These are phyloP conservation scores for Diplogelasinospora grovesii DNA, from an alignment of 495 filamentous ascomycete genomes.

Conservation along the genomic window DNA sequence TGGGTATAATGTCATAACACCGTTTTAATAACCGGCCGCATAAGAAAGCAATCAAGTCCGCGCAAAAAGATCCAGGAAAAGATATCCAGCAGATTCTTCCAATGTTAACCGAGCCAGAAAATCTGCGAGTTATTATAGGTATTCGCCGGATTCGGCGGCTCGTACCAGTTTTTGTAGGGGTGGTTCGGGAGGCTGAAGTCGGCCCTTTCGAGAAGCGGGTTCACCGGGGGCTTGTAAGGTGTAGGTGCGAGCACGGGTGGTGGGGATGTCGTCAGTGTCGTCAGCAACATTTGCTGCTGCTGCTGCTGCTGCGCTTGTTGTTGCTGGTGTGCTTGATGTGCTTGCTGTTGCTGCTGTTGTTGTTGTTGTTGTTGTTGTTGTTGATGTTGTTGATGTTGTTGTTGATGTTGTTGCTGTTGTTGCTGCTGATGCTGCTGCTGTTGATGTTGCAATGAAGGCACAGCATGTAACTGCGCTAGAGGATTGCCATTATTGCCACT, in stretches of 20 bases:
- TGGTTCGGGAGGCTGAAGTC: slow-evolving; percentile 69
- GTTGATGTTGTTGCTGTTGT: background rate
- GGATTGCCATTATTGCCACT: background rate
- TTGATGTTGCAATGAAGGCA: background rate
- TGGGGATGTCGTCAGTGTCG: background rate
- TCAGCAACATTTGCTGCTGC: background rate
- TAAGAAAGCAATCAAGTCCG: too few species aligned
- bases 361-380: slow-evolving; percentile 1
- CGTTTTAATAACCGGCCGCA: too few species aligned
- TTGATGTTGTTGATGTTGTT: background rate
- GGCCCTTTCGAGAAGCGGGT: slow-evolving; percentile 56
- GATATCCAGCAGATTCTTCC: too few species aligned
- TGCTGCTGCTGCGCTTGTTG: slow-evolving; percentile 8
- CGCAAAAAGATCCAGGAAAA: too few species aligned
- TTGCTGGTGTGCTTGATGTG: background rate
- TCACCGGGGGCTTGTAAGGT: slow-evolving; percentile 47
- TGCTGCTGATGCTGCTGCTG: background rate
- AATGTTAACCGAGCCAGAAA: too few species aligned
- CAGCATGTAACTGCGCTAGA: too few species aligned
- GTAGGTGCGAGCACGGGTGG: slow-evolving; percentile 23
- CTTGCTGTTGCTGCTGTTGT: background rate
- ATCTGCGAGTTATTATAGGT: too few species aligned
- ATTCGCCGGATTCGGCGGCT: slow-evolving; percentile 42
- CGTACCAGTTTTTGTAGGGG: slow-evolving; percentile 65
- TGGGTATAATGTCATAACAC: too few species aligned